Evolutionary conservation across 768 basidiomycete genomes (phyloP), one percentile per base, ranked within the genome.

Genomic region (Termitomyces sp.): DNA sequence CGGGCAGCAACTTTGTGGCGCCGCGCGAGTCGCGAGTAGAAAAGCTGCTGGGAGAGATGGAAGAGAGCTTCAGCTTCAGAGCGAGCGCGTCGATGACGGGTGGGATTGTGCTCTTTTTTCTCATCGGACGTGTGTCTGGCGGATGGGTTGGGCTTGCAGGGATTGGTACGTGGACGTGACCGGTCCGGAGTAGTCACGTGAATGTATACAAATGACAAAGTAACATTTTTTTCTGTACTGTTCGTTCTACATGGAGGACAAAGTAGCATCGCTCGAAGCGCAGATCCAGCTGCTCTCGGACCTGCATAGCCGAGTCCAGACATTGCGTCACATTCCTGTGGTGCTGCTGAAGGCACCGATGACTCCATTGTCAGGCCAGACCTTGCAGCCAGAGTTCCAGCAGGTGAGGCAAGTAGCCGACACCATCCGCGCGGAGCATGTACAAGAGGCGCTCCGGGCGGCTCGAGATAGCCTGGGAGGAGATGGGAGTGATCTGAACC

Each of bases 381-480:
- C 66, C 56, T 70, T 62, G 52, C 74, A 60, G 47, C 68, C 74
- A 6, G 77, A 84, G 52, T 83, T 86, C 56, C 72, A 78, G 60
- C 74, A 79, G 42, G 59, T 87, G 37, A 79, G 74, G 52, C 77
- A 77, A 9, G 76, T 88, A 54, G 71, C 73, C n/a, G 82, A 83
- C 5, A 67, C 72, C 32, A 63, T 87, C 4, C 71, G 77, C 31
- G 82, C 83, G 5, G 81, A 82, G 51, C 73, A 75, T 6, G 77
- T 85, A 6, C 89, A 91, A 70, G 75, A 81, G 0, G 88, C 87
- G 2, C 72, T 91, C 57, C 72, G 70, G 42, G 74, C 76, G 5
- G 88, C 88, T 25, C 74, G 73, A 50, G 79, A 81, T 29, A 88
- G 88, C 60, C 81, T 86, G 67, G 71, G 75, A 36, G 69, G 71